These are phyloP conservation scores for Fusarium sp. DNA, from an alignment of 2,329 filamentous ascomycete species.

Conservation along the genomic window DNA sequence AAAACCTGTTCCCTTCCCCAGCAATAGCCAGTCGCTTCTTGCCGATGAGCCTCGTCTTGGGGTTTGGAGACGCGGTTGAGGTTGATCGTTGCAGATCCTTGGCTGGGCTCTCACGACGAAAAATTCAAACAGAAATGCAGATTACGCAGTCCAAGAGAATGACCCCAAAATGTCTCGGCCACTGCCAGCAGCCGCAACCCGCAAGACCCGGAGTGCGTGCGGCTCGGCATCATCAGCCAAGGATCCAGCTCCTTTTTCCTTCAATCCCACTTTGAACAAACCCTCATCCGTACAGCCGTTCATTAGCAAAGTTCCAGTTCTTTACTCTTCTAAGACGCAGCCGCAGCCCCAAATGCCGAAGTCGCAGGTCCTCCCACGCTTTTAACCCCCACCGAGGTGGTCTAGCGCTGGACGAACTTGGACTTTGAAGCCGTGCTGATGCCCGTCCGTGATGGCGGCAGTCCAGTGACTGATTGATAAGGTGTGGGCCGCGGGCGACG, in stretches of 20 bases:
- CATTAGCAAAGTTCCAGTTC: constrained; percentile 16
- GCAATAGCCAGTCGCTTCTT: neutral
- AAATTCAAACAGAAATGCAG: neutral
- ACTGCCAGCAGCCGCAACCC: neutral
- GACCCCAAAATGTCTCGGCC: neutral
- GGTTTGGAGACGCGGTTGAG: neutral
- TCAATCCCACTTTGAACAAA: neutral
- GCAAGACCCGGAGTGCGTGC: neutral
- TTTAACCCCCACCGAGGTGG: constrained; percentile 13
- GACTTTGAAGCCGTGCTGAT: constrained; percentile 21
- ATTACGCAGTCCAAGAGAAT: neutral
- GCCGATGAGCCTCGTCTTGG: neutral
- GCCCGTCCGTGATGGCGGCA: constrained; percentile 29
- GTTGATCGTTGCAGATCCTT: constrained; percentile 2
- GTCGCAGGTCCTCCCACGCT: constrained; percentile 7
- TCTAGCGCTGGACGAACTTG: constrained; percentile 4
- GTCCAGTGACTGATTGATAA: constrained; percentile 43
- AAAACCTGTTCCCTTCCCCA: neutral
- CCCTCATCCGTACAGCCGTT: neutral
- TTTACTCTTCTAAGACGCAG: neutral
- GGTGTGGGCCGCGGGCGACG: constrained; percentile 14
- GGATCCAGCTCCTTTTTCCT: neutral
- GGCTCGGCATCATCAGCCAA: constrained; percentile 6
- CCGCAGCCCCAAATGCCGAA: constrained; percentile 9
- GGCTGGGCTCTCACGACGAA: neutral